Evolutionary conservation across 2,329 filamentous ascomycete genomes (phyloP), one percentile per base, ranked within the genome.

Genomic region (Mollisiaceae sp.): DNA sequence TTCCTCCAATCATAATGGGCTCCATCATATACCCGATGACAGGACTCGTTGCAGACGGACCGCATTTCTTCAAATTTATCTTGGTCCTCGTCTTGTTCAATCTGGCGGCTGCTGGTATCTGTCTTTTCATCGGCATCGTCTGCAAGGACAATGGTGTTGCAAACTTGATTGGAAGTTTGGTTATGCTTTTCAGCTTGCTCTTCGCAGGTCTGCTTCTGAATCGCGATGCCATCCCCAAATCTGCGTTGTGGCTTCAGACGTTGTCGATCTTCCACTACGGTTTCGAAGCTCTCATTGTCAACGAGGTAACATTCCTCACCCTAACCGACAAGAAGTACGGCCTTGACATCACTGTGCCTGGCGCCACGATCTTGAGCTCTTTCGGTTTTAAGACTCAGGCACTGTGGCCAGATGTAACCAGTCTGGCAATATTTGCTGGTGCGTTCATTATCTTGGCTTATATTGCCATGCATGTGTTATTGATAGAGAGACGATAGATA

Each of bases 1-100:
- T 99, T 57, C 95, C 95, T 5, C 95, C 95, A 0, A 91, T 98
- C 67, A 90, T 99, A 65, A 95, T 98, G 86, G 95, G 94, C 18
- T 88, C 92, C 36, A 98, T 99, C 68, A 88, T 99, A 24, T 99
- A 99, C 77, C 95, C 95, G 0, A 99, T 99, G 95, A 97, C 94
- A 0, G 95, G 95, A 1, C 83, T 99, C 15, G 89, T 96, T 24
- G 87, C 95, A 0, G 90, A 93, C 64, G 89, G 88, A 77, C 81
- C 86, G 1, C 91, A 97, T 75, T 99, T 99, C 78, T 86, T 94
- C 77, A 93, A 91, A 71, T 99, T 99, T 75, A 87, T 98, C 70
- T 82, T 97, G 4, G 92, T 98, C 62, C 83, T 99, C 54, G 92
- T 98, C 0, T 85, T 99, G 22, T 99, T 99, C 83, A 99, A 99